Conservation (phyloP, 345 rosid species). For the Corchorus olitorius region DNA sequence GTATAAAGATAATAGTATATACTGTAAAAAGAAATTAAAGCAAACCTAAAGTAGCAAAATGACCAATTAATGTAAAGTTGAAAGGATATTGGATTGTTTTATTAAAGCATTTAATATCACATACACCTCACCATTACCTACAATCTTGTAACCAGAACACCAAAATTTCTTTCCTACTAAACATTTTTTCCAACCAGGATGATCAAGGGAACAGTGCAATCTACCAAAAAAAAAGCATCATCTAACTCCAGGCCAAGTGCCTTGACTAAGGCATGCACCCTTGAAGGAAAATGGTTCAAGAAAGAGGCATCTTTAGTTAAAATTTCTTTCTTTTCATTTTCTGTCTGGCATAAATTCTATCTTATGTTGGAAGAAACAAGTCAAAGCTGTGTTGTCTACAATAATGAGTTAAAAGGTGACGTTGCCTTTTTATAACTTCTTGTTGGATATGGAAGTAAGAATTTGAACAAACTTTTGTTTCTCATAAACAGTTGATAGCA, state of each 20-base stretch:
- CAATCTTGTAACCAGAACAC: not conserved
- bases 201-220: conserved; percentile 5
- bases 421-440: not conserved
- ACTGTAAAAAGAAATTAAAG: not conserved
- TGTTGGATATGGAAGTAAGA: not conserved
- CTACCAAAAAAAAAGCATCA: not conserved
- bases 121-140: conserved; percentile 2
- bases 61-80: not conserved
- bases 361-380: not conserved
- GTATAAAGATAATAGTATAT: not conserved
- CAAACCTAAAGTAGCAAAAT: not conserved
- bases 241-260: not conserved
- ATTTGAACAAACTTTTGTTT: not conserved
- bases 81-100: not conserved
- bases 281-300: not conserved
- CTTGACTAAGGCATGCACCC: not conserved
- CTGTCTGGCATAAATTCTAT: not conserved
- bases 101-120: conserved; percentile 4
- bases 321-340: not conserved
- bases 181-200: not conserved
- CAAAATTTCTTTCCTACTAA: too few species aligned
- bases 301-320: not conserved
- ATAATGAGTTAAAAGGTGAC: not conserved
- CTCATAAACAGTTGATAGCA: not conserved
- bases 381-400: not conserved